Evolutionary conservation across 805 yeast genomes (phyloP).

Genomic region (Yamadazyma tumulicola): DNA sequence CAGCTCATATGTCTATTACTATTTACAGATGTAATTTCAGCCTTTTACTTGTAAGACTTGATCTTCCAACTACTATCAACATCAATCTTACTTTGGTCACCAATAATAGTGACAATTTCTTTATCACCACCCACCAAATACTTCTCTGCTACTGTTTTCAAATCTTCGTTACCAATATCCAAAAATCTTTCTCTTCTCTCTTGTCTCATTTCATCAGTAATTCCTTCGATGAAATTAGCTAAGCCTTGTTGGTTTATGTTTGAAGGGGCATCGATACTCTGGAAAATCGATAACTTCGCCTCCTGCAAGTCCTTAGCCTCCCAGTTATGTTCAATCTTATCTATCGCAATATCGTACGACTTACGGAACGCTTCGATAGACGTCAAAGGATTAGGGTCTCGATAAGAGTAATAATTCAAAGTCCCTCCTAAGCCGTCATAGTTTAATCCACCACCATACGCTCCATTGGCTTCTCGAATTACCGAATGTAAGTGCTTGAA

Average conservation of each 20-base stretch:
- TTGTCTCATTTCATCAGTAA: conserved; percentile 78
- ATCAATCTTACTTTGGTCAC: conserved; percentile 30
- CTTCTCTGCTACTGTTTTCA: conserved; percentile 61
- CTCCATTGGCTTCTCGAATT: conserved; percentile 94
- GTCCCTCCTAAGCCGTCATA: conserved; percentile 80
- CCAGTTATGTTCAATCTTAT: conserved; percentile 45
- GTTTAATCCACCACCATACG: conserved; percentile 93
- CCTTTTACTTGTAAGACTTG: conserved; percentile 8
- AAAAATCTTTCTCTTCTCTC: conserved; percentile 70
- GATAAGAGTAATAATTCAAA: conserved; percentile 80
- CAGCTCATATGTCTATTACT: not conserved
- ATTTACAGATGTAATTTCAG: conserved; percentile 1
- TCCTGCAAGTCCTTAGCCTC: conserved; percentile 69
- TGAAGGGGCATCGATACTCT: conserved; percentile 84
- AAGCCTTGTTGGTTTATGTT: conserved; percentile 79
- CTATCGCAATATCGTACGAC: conserved; percentile 45
- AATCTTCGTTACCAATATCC: conserved; percentile 59
- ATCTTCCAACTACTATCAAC: conserved; percentile 20
- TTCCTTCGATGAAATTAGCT: conserved; percentile 58
- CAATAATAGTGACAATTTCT: conserved; percentile 42
- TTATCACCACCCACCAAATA: conserved; percentile 43
- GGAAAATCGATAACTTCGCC: conserved; percentile 89
- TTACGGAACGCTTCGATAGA: conserved; percentile 59
- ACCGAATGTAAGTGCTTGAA: conserved; percentile 84
- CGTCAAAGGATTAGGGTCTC: conserved; percentile 84